Evolutionary conservation across 2,329 filamentous ascomycete genomes (phyloP), one percentile per base, ranked within the genome.

Genomic region (Pseudogymnoascus sp.): DNA sequence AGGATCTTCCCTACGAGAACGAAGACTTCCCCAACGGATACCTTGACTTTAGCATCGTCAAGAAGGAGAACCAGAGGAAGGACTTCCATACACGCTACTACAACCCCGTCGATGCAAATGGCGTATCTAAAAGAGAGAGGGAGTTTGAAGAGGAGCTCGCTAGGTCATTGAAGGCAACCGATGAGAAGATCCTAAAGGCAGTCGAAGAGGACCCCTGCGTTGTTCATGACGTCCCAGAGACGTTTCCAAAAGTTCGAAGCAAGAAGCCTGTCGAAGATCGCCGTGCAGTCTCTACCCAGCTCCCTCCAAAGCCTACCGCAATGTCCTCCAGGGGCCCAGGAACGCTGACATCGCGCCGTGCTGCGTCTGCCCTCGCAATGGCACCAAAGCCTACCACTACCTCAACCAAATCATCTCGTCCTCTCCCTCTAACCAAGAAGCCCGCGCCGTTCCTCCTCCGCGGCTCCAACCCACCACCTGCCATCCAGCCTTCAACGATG

Each of bases 161-260:
- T 25, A 68, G 63, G 25, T 65, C 67, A 22, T 72, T 83, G 62
- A 74, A 82, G 65, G 80, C 84, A 62, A 79, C 86, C 2, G 86
- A 92, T 64, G 82, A 86, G 58, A 81, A 83, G 64, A 87, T 92
- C 63, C 78, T 85, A 68, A 83, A 82, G 66, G 83, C 88, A 63
- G 80, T 89, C 59, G 84, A 86, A 36, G 81, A 80, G 60, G 76
- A 88, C 60, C 75, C 84, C 63, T 87, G 86, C 77, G 82, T 82
- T 61, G 78, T 84, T 38, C 74, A 77, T 61, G 80, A 85, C 70
- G 74, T 86, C 59, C 72, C 79, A 43, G 80, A 83, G 61, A 78
- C 76, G 43, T 76, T 71, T 58, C 61, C 63, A 35, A 64, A 67
- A 64, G 28, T 68, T 4, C 65, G 63, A 37, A 74, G 73, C 63